Evolutionary conservation across 345 rosid genomes (phyloP), one percentile per base, ranked within the genome.

Genomic region (Syzygium oleosum): DNA sequence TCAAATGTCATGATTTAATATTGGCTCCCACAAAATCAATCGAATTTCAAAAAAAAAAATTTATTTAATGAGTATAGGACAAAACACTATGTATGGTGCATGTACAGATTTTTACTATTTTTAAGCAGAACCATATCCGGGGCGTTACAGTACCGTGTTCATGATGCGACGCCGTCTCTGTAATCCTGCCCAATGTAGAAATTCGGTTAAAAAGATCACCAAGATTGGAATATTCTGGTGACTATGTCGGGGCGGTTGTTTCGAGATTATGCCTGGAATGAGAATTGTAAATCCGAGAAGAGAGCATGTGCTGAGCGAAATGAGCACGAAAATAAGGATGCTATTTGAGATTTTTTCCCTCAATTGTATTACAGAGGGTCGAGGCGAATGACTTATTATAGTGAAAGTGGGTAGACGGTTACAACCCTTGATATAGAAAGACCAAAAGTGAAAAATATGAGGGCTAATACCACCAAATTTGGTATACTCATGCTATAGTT

Each of bases 151-250:
- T 14, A 4, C 4, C 1, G 22, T 65, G 4, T 65, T 63, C 10
- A 7, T n/a, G 2, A 63, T 14, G 7, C 4, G 41, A 14, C 10
- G 9, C 14, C 38, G 7, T 63, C 38, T 34, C 23, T 54, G 3
- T 7, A 22, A 54, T 31, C 79, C 12, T 34, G 4, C 6, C 0
- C 3, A 5, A 0, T 5, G 1, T 31, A 17, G 22, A 16, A 16
- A 68, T 68, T 19, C 19, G 34, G 34, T 16, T 9, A 1, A 8
- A 17, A 16, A 31, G 43, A 65, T 65, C 9, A 4, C 1, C 43
- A 0, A 1, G 17, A 65, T 65, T 4, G 1, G 11, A 65, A 3
- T 65, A 4, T 19, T 19, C 4, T 3, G 3, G 16, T 7, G 5
- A 68, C 1, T 31, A 9, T 31, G 46, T 22, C 12, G 3, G 0